Conservation (phyloP, 306 rosid species). For the Acacia confusa region DNA sequence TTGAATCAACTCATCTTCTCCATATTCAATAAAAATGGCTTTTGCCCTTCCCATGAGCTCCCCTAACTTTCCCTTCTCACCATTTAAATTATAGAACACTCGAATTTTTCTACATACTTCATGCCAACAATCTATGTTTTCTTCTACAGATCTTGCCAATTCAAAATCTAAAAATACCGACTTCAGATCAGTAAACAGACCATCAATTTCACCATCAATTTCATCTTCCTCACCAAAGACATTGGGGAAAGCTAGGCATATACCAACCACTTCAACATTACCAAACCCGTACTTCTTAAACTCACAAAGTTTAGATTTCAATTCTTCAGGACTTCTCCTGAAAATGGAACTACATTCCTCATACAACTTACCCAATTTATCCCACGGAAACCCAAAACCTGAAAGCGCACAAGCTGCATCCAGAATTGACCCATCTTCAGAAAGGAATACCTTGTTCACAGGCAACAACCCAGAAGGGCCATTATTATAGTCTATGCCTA, state of each 20-base stretch:
- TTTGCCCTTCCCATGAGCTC: neutral
- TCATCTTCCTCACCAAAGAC: neutral
- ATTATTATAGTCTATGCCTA: neutral
- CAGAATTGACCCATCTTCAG: neutral
- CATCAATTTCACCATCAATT: neutral
- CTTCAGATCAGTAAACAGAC: neutral
- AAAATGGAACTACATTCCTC: neutral
- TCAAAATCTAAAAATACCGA: neutral
- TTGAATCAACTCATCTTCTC: neutral
- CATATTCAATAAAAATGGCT: neutral
- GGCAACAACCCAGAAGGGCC: neutral
- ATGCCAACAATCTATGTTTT: neutral
- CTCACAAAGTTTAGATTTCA: neutral
- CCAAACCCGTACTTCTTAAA: neutral
- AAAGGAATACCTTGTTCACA: neutral
- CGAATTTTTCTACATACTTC: neutral
- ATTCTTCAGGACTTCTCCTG: neutral
- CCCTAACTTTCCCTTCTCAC: neutral
- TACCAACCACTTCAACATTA: neutral
- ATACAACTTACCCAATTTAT: neutral
- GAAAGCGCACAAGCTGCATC: neutral
- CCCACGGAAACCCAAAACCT: neutral
- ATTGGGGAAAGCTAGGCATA: neutral
- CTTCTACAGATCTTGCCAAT: neutral
- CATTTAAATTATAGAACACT: neutral